A percentile compares a stretch with the other conserved stretches of the same genome.
phyloP scores from a whole-genome alignment of 1,284 basidiomycete genomes.

The Ganoderma lucidum region DNA sequence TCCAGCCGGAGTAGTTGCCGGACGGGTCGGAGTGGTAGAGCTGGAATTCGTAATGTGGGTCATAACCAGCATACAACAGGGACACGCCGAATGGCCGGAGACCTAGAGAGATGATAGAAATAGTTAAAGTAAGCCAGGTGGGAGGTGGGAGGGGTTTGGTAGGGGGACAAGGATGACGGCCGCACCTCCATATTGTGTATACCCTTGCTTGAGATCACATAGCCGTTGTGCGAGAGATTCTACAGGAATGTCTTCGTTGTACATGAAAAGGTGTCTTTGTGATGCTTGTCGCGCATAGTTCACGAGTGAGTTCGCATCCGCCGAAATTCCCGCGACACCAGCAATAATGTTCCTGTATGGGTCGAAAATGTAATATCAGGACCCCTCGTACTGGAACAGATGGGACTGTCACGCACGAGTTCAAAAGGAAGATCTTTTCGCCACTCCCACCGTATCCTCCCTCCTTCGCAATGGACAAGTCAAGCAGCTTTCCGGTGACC shows the following conservation, averaged over 20 bases:
- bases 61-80: constrained; percentile 95
- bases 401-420: constrained; percentile 64
- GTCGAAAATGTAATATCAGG: not conserved
- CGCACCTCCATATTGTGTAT: constrained; percentile 96
- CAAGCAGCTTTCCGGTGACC: constrained; percentile 97
- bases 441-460: constrained; percentile 93
- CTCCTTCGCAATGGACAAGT: constrained; percentile 86
- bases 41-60: constrained; percentile 96
- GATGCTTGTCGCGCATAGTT: constrained; percentile 94
- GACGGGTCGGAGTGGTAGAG: constrained; percentile 99
- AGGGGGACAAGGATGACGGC: constrained; percentile 11
- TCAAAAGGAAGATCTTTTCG: constrained; percentile 97
- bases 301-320: constrained; percentile 97
- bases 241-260: constrained; percentile 98
- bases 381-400: not conserved
- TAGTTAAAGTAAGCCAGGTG: not conserved
- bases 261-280: constrained; percentile 87
- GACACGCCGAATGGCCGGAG: constrained; percentile 98
- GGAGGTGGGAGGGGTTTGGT: not conserved
- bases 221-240: constrained; percentile 94
- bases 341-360: constrained; percentile 87
- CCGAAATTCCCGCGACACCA: constrained; percentile 95
- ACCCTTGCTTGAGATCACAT: constrained; percentile 98
- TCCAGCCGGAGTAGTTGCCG: constrained; percentile 99
- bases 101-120: constrained; percentile 56